Conservation (phyloP, 1,139 yeast species). For the Diutina rugosa region DNA sequence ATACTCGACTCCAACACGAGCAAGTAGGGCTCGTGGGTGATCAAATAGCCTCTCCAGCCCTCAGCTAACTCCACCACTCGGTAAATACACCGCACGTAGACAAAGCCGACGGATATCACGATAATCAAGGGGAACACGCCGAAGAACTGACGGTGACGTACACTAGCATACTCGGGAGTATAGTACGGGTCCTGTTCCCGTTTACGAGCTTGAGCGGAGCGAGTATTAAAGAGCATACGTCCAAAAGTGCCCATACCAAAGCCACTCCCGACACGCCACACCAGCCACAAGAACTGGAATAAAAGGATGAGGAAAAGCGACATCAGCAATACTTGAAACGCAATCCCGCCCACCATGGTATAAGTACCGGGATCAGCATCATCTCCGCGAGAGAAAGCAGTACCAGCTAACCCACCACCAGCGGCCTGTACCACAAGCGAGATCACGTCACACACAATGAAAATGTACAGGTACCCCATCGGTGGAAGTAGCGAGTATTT, state of each 20-base stretch:
- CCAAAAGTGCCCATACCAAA: conserved; percentile 6
- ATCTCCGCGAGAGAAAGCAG: conserved; percentile 8
- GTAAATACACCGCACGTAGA: conserved; percentile 19
- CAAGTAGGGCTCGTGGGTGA: conserved; percentile 17
- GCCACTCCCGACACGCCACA: conserved; percentile 5
- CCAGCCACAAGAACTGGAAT: conserved; percentile 10
- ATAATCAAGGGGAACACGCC: conserved; percentile 14
- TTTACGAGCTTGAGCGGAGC: conserved; percentile 8
- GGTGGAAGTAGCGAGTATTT: conserved; percentile 17
- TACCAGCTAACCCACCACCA: conserved; percentile 25
- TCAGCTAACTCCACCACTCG: conserved; percentile 19
- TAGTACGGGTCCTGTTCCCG: conserved; percentile 5
- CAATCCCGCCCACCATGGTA: not conserved
- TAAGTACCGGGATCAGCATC: not conserved
- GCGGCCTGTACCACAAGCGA: conserved; percentile 22
- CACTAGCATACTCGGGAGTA: conserved; percentile 7
- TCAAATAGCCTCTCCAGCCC: conserved; percentile 24
- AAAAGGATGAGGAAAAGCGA: not conserved
- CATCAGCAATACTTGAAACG: not conserved
- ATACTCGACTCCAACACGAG: conserved; percentile 16
- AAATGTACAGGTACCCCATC: conserved; percentile 21
- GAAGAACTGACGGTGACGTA: conserved; percentile 10
- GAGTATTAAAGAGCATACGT: conserved; percentile 13
- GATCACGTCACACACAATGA: conserved; percentile 19
- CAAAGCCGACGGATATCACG: conserved; percentile 10